Evolutionary conservation across 106 monocot species (phyloP).

Genomic region (Apostasia shenzhenica): DNA sequence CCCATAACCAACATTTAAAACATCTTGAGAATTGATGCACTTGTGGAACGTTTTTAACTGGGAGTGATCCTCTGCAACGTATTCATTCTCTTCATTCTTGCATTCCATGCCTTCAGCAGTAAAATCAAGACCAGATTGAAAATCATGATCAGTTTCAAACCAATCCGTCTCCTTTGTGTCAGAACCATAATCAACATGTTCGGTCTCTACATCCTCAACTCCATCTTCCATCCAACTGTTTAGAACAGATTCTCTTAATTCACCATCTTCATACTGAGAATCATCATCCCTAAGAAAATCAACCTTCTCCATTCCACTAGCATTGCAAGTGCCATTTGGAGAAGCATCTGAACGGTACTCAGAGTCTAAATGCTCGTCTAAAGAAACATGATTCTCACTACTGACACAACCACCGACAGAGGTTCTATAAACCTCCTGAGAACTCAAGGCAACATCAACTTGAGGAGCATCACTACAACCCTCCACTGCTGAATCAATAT

Average conservation of each 20-base stretch:
- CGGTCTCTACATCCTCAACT: conserved; percentile 39
- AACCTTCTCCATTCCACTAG: conserved; percentile 30
- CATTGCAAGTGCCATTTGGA: conserved; percentile 26
- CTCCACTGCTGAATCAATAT: background rate
- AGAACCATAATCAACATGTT: conserved; percentile 56
- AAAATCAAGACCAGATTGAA: conserved; percentile 9
- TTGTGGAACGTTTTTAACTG: conserved; percentile 1
- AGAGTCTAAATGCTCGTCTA: conserved; percentile 14
- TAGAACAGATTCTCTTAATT: conserved; percentile 64
- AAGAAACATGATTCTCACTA: conserved; percentile 12
- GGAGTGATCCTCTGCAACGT: conserved; percentile 10
- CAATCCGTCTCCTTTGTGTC: conserved; percentile 32
- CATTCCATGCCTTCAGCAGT: conserved; percentile 2
- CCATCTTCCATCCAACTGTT: conserved; percentile 44
- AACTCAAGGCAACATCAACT: background rate
- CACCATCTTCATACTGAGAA: conserved; percentile 95
- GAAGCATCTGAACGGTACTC: conserved; percentile 23
- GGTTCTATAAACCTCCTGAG: conserved; percentile 1
- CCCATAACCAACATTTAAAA: conserved; percentile 18
- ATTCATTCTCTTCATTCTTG: conserved; percentile 5
- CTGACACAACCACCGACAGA: conserved; percentile 8
- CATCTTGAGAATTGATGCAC: conserved; percentile 2
- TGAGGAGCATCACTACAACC: background rate
- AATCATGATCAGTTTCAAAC: conserved; percentile 22
- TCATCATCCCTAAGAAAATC: conserved; percentile 55